Conservation (phyloP, 257 asterid species). For the Echium plantagineum region DNA sequence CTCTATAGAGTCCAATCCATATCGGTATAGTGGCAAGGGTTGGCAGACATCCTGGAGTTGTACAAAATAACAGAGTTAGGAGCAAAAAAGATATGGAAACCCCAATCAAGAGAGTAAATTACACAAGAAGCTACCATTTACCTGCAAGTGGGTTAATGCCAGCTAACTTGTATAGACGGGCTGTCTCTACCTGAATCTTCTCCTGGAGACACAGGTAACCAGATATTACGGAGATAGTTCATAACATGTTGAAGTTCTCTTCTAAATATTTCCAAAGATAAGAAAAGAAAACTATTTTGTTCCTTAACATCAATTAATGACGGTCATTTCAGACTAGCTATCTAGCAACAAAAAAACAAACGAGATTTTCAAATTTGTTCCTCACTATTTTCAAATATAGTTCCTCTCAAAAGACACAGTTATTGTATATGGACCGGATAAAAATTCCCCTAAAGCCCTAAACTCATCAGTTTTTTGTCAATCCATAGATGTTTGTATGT, state of each 20-base stretch:
- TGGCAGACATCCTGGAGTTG: constrained; percentile 75
- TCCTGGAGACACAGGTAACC: constrained; percentile 44
- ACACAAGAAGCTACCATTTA: constrained; percentile 10
- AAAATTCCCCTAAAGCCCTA: no score
- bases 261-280: not conserved
- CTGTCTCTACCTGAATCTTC: constrained; percentile 89
- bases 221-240: constrained; percentile 6
- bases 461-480: not conserved
- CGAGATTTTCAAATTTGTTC: no score
- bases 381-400: no score
- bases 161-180: constrained; percentile 91
- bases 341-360: constrained; percentile 5
- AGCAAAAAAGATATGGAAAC: not conserved
- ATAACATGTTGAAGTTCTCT: not conserved
- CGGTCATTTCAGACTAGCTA: no score
- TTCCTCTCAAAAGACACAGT: no score
- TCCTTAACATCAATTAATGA: not conserved
- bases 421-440: no score
- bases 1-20: constrained; percentile 99
- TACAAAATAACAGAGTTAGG: constrained; percentile 6
- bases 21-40: constrained; percentile 97
- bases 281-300: no score
- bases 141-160: constrained; percentile 98
- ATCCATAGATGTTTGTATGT: not conserved
- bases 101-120: constrained; percentile 5